These are phyloP conservation scores for Suaeda aralocaspica DNA, from an alignment of 148 eudicot species.

Conservation along the genomic window DNA sequence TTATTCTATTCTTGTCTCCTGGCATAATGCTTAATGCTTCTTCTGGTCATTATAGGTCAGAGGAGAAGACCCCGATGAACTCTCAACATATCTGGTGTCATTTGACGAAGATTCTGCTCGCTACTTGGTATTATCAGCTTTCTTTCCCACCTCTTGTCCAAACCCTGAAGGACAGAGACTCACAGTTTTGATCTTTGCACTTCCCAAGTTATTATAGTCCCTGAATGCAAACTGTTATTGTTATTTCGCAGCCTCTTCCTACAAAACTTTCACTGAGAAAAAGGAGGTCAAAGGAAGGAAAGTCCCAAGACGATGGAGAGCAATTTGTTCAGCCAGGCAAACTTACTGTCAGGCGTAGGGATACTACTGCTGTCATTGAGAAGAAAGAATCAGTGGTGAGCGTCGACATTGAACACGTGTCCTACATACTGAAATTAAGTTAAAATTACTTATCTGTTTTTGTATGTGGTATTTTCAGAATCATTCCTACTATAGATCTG, in stretches of 20 bases:
- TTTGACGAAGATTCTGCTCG: constrained; percentile 79
- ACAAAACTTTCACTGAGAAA: constrained; percentile 79
- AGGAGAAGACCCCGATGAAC: constrained; percentile 85
- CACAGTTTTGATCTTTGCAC: not conserved
- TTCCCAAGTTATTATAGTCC: not conserved
- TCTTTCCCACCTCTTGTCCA: not conserved
- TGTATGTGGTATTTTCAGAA: constrained; percentile 30
- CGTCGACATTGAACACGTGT: not conserved
- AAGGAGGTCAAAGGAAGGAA: constrained; percentile 87
- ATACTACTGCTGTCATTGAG: constrained; percentile 49
- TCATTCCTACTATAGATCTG: constrained; percentile 34
- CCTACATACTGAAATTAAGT: not conserved
- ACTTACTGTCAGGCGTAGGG: constrained; percentile 63
- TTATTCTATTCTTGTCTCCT: not conserved
- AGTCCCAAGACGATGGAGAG: constrained; percentile 64
- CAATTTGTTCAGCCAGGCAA: constrained; percentile 75
- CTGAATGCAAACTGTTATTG: constrained; percentile 14
- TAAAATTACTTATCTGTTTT: not conserved
- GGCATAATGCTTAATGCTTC: not conserved
- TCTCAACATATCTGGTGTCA: constrained; percentile 72
- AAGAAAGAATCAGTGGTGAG: constrained; percentile 52
- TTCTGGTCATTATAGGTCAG: constrained; percentile 50
- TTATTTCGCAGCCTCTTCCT: constrained; percentile 76
- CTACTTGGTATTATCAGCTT: constrained; percentile 51
- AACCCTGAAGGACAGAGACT: not conserved